phyloP scores from a whole-genome alignment of 331 rosid species.

The Malus hybrid region DNA sequence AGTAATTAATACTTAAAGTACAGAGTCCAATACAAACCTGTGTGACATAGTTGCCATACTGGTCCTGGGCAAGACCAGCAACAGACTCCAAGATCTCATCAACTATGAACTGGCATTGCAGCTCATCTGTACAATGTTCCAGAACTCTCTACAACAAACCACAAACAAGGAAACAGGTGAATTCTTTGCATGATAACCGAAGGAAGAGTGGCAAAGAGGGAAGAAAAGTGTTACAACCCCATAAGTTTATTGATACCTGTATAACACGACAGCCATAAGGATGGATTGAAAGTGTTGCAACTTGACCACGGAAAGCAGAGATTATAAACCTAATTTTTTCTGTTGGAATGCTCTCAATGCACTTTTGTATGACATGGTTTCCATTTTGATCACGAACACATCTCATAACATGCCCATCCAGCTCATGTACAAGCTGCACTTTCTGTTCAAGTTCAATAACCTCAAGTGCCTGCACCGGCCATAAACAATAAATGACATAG shows the following conservation, averaged over 20 bases:
- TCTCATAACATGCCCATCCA: constrained; percentile 80
- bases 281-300: constrained; percentile 63
- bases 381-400: constrained; percentile 91
- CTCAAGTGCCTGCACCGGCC: constrained; percentile 63
- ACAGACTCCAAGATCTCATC: constrained; percentile 73
- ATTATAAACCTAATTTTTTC: constrained; percentile 56
- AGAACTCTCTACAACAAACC: constrained; percentile 53
- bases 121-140: constrained; percentile 64
- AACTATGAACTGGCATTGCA: constrained; percentile 55
- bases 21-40: constrained; percentile 36
- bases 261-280: constrained; percentile 95
- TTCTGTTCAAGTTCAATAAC: constrained; percentile 74
- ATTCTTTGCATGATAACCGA: neutral
- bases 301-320: constrained; percentile 67
- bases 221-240: neutral
- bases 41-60: constrained; percentile 91
- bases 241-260: constrained; percentile 47
- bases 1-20: neutral
- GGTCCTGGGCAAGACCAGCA: constrained; percentile 70
- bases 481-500: neutral
- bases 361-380: constrained; percentile 87
- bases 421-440: constrained; percentile 60
- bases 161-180: neutral
- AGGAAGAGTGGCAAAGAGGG: neutral
- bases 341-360: constrained; percentile 69